Evolutionary conservation across 805 yeast genomes (phyloP), one percentile per base, ranked within the genome.

Genomic region (Metschnikowia vanudenii): DNA sequence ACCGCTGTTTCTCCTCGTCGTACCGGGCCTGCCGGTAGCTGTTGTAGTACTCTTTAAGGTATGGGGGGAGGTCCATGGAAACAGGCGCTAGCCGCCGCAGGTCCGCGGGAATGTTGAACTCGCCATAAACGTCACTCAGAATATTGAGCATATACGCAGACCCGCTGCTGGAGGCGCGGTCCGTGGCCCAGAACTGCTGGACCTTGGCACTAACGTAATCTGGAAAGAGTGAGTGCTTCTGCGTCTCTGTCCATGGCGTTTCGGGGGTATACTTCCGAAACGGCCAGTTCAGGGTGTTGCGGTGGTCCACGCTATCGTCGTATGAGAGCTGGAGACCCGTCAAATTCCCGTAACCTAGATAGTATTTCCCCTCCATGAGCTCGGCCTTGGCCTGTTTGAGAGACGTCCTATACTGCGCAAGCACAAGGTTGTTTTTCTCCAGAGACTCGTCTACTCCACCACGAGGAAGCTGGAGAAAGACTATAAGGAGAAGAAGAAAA

Each of bases 301-400:
- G 64, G 11, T 77, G 76, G 4, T 68, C 61, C 1, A 75, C 17
- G 13, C 71, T 74, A 62, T 85, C 95, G 9, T 73, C 68, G 55
- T 86, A 88, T 26, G 88, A 79, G 29, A 84, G 63, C 55, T 73
- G 75, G 47, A 84, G 79, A 3, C 96, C 96, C 0, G 94, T 85
- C 13, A 88, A 62, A 55, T 86, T 84, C 1, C 86, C 85, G 59
- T 82, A 83, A 5, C 87, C 88, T 3, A 64, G 49, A 16, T 59
- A 45, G 60, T 75, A 83, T 1, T 76, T 71, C 36, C 78, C 61
- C 32, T 71, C 66, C 12, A 51, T 54, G 29, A 84, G 51, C 36
- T 53, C 50, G 4, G 41, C 33, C n/a, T 45, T 56, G 37, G 54
- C 42, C n/a, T 45, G 30, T 29, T 46, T 44, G 5, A 70, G 50